Evolutionary conservation across 1,284 basidiomycete genomes (phyloP), one percentile per base, ranked within the genome.

Genomic region (Cutaneotrichosporon spelunceum): DNA sequence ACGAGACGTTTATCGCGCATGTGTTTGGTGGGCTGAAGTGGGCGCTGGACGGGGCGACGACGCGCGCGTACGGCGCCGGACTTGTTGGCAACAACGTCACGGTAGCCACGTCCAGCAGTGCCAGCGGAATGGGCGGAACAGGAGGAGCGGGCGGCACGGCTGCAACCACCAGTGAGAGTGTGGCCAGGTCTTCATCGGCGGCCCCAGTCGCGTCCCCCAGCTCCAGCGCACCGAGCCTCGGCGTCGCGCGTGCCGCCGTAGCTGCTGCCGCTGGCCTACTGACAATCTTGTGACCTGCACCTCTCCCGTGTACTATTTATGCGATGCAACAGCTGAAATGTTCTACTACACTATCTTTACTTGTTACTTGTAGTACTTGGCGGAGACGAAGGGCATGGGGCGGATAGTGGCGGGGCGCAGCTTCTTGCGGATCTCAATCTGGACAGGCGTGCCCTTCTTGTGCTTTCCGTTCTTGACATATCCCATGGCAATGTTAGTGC

Each of bases 401-500:
- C 65, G 71, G 27, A 80, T 71, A 1, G 66, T 62, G 0, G 77
- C 79, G 27, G 78, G 74, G 36, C 79, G 67, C 62, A 77, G 53
- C 70, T 78, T 79, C 67, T 77, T 78, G 61, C 80, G 69, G 13
- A 81, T 79, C 68, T 79, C 77, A 53, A 81, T 69, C 66, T 71
- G 72, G 27, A 80, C 75, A 73, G 88, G 84, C 0, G 90, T 96
- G 8, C 91, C 93, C 78, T 91, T 93, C 81, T 94, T 97, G 81
- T 97, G 92, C 78, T 84, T 85, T 0, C 92, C 93, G 36, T 82
- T 84, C 62, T 81, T 79, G 54, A 98, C 85, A 72, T 97, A 95
- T 0, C 88, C 95, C 95, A 99, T 99, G 8, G 94, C 92, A 71
- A 99, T 91, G 80, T 99, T 97, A 76, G 88, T 87, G 4, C 86